These are phyloP conservation scores for Penicillium longicatenatum DNA, from an alignment of 495 filamentous ascomycete species.

Conservation along the genomic window DNA sequence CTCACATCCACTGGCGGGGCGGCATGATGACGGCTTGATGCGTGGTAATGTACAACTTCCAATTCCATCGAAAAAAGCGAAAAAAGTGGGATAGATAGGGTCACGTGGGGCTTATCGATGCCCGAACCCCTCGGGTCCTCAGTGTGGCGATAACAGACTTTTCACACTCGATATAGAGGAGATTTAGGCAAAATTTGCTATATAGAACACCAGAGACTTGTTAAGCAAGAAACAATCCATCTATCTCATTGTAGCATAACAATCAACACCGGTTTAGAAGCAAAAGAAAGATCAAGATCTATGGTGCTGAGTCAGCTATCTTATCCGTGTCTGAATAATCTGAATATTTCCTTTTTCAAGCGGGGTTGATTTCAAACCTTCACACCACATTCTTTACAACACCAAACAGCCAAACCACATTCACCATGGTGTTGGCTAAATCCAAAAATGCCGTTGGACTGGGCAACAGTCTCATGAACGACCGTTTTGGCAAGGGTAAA, in stretches of 20 bases:
- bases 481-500: constrained; percentile 89
- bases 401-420: constrained; percentile 16
- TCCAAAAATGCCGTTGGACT: constrained; percentile 94
- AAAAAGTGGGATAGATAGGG: constrained; percentile 39
- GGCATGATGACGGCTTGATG: constrained; percentile 59
- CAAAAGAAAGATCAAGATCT: background rate
- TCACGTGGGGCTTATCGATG: constrained; percentile 44
- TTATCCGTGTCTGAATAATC: constrained; percentile 38
- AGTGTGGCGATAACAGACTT: constrained; percentile 9
- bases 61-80: constrained; percentile 25
- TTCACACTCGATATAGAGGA: background rate
- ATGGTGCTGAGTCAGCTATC: constrained; percentile 33
- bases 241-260: background rate
- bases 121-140: constrained; percentile 32
- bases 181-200: background rate
- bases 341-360: constrained; percentile 37
- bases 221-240: background rate
- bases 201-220: background rate
- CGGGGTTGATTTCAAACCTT: constrained; percentile 24
- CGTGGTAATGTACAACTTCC: constrained; percentile 12
- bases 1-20: constrained; percentile 84
- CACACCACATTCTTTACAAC: constrained; percentile 16
- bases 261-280: background rate
- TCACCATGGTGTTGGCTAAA: constrained; percentile 88
- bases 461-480: constrained; percentile 90